phyloP scores from a whole-genome alignment of 208 protist species.

The Entamoeba dispar region DNA sequence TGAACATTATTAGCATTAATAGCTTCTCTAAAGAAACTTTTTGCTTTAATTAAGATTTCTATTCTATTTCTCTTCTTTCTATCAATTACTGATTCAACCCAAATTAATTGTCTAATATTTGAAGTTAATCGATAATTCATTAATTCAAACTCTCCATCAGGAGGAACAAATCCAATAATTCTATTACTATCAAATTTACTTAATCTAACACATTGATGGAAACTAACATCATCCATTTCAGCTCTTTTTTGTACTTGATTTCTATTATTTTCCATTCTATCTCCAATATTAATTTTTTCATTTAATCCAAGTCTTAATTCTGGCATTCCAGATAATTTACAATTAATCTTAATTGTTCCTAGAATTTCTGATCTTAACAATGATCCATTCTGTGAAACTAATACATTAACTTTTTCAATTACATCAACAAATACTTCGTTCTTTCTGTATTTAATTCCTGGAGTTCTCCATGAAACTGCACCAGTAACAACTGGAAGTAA shows the following conservation, averaged over 20 bases:
- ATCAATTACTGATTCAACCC: not conserved
- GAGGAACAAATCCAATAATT: slow-evolving; percentile 67
- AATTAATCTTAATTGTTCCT: slow-evolving; percentile 56
- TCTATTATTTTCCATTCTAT: not conserved
- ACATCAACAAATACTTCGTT: slow-evolving; percentile 77
- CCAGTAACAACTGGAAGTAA: slow-evolving; percentile 42
- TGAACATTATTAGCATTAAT: slow-evolving; percentile 3
- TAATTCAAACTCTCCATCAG: slow-evolving; percentile 78
- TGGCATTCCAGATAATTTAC: slow-evolving; percentile 63
- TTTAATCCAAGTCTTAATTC: slow-evolving; percentile 68
- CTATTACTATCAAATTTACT: slow-evolving; percentile 62
- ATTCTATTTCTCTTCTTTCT: not conserved
- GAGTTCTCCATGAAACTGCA: slow-evolving; percentile 47
- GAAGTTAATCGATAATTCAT: slow-evolving; percentile 66
- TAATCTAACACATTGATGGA: slow-evolving; percentile 73
- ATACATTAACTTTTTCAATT: slow-evolving; percentile 64
- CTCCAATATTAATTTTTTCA: slow-evolving; percentile 60
- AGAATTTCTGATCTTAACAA: slow-evolving; percentile 61
- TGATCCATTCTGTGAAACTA: slow-evolving; percentile 36
- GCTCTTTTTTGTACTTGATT: not conserved
- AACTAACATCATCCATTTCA: slow-evolving; percentile 22
- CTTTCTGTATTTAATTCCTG: slow-evolving; percentile 56
- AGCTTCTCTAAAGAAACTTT: not conserved
- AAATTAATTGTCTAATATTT: not conserved
- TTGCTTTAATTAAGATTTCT: not conserved